Evolutionary conservation across 2,329 filamentous ascomycete genomes (phyloP), one percentile per base, ranked within the genome.

Genomic region (Colletotrichum destructivum): DNA sequence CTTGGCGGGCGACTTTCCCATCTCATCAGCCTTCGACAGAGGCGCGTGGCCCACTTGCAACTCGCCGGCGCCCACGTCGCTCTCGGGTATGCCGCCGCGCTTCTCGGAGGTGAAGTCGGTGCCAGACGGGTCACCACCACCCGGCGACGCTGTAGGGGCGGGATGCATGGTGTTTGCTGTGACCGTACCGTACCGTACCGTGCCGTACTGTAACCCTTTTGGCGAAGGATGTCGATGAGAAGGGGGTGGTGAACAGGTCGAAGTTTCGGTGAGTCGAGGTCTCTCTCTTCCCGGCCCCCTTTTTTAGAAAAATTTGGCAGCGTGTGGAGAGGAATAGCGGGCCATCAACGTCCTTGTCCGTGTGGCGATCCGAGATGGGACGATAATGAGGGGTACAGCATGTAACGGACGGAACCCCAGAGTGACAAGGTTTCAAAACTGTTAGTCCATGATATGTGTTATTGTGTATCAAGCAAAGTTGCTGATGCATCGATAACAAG

Each of bases 291-390:
- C 52, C n/a, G 52, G 52, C 13, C 44, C 60, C 46, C 60, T 35
- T 38, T 52, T 49, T 49, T 23, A 35, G 31, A 62, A 62, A 62
- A 62, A 18, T 62, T 62, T 49, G 60, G 31, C n/a, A 62, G 46
- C 26, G 31, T 62, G 59, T 62, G 60, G 60, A 42, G 60, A 52
- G 60, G 8, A 62, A 62, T 62, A 62, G 60, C 60, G 60, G 60
- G 60, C 60, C 60, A 9, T n/a, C 60, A 38, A 42, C n/a, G 35
- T 23, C 31, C 60, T 62, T 62, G 21, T 26, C 46, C 46, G 46
- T 26, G 60, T 62, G 60, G 60, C 47, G 60, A 62, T 62, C 13
- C 46, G n/a, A 26, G n/a, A 51, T 40, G 59, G 47, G 60, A 40
- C 31, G 46, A 42, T 52, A 44, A 62, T 62, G 46, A 62, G 35